A percentile compares a stretch with the other conserved stretches of the same genome.
phyloP scores from a whole-genome alignment of 2,329 filamentous ascomycete species.

The Drechslerella stenobrocha region DNA sequence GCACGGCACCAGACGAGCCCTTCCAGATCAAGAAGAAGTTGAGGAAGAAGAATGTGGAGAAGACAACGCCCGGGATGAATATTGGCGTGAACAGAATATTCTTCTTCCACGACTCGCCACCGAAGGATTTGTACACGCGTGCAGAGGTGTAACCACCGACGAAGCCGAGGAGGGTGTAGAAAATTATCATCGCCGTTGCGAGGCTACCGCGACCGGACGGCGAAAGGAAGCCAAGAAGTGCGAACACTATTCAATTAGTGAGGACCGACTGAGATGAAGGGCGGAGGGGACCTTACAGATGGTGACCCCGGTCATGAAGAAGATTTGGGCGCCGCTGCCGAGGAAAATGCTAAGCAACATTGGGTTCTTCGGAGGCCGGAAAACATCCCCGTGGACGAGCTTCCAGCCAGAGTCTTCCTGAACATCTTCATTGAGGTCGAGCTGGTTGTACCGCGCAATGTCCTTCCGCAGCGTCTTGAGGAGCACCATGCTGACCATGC shows the following conservation, averaged over 20 bases:
- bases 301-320: constrained; percentile 95
- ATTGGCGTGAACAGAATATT: constrained; percentile 87
- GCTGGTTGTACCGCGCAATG: constrained; percentile 91
- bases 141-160: constrained; percentile 89
- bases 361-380: constrained; percentile 80
- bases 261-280: constrained; percentile 19
- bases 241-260: constrained; percentile 64
- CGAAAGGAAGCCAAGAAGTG: constrained; percentile 89
- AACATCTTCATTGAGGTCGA: constrained; percentile 90
- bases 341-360: constrained; percentile 83
- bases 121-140: constrained; percentile 90
- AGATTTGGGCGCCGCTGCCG: constrained; percentile 92
- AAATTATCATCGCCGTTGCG: constrained; percentile 86
- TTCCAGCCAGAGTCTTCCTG: constrained; percentile 99
- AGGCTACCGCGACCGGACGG: constrained; percentile 93
- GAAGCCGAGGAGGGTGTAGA: constrained; percentile 90
- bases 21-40: constrained; percentile 97
- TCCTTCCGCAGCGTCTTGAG: constrained; percentile 88
- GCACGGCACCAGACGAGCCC: constrained; percentile 86
- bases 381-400: constrained; percentile 94
- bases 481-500: constrained; percentile 90
- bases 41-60: constrained; percentile 84
- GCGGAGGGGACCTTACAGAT: constrained; percentile 62
- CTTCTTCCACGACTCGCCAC: constrained; percentile 89
- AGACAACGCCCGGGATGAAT: constrained; percentile 83